These are phyloP conservation scores for Crinitomyces ghanaensis DNA, from an alignment of 805 yeast genomes.

Conservation along the genomic window DNA sequence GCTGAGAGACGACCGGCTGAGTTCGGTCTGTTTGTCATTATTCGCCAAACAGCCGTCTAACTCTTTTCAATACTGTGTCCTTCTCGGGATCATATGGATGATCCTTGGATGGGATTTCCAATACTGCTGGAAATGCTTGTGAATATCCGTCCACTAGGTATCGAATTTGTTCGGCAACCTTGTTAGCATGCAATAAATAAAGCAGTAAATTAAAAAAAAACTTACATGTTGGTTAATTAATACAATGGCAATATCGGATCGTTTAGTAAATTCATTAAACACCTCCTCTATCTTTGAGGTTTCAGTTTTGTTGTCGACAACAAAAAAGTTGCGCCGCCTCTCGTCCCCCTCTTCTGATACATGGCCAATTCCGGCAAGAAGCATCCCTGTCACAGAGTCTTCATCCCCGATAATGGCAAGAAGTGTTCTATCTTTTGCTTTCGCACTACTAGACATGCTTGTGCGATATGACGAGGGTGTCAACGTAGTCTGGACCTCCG, in stretches of 20 bases:
- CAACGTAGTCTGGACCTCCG: no score
- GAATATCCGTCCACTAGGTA: constrained; percentile 70
- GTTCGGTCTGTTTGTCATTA: no score
- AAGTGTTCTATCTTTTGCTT: constrained; percentile 49
- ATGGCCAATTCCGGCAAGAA: constrained; percentile 93
- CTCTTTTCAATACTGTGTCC: constrained; percentile 90
- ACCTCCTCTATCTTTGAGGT: constrained; percentile 64
- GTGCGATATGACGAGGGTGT: no score
- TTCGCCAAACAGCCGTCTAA: constrained; percentile 91
- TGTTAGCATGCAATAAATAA: neutral
- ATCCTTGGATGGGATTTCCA: constrained; percentile 96
- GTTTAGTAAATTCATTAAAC: constrained; percentile 62
- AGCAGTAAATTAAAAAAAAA: constrained; percentile 1
- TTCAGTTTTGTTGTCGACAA: constrained; percentile 69
- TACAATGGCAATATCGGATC: constrained; percentile 88
- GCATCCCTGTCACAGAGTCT: constrained; percentile 91
- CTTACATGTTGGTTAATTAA: constrained; percentile 76
- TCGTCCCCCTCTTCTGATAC: constrained; percentile 41
- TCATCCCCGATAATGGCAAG: constrained; percentile 96
- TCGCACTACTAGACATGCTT: constrained; percentile 1
- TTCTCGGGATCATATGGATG: constrained; percentile 98
- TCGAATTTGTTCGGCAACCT: constrained; percentile 79
- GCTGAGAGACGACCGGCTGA: no score
- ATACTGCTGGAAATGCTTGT: constrained; percentile 88
- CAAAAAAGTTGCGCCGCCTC: constrained; percentile 65